Conservation (phyloP, 306 rosid species). For the Dalbergia cochinchinensis region DNA sequence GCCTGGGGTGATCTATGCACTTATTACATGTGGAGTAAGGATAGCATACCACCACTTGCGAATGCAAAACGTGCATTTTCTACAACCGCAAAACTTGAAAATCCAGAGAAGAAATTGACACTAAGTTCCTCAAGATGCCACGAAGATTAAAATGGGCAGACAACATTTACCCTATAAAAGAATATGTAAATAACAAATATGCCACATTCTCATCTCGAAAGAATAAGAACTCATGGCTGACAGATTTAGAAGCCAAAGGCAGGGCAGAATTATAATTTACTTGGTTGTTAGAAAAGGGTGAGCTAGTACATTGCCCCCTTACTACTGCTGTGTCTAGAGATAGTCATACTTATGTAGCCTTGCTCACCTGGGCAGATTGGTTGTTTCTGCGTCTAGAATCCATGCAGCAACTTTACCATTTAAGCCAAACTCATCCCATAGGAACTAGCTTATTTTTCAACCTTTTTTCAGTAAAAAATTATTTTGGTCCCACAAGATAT, state of each 20-base stretch:
- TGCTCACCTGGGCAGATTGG: too few species aligned
- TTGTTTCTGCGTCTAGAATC: too few species aligned
- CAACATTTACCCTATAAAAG: not conserved
- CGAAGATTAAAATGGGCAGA: not conserved
- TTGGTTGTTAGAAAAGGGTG: not conserved
- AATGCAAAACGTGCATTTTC: constrained; percentile 22
- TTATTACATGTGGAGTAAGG: not conserved
- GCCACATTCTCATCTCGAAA: constrained; percentile 17
- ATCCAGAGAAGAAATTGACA: constrained; percentile 21
- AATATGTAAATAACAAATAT: constrained; percentile 3
- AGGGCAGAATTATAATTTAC: constrained; percentile 31
- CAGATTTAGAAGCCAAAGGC: constrained; percentile 21
- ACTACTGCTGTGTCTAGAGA: too few species aligned
- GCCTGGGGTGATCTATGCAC: too few species aligned
- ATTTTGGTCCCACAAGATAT: too few species aligned
- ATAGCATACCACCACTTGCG: not conserved
- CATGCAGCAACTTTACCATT: too few species aligned
- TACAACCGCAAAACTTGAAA: not conserved
- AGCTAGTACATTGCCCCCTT: too few species aligned
- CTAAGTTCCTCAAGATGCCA: not conserved
- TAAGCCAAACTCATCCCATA: too few species aligned
- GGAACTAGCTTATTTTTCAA: too few species aligned
- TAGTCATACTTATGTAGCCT: too few species aligned
- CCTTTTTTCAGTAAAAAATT: too few species aligned
- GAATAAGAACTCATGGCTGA: not conserved